phyloP scores from a whole-genome alignment of 129 eudicot species.

The Dittrichia graveolens region DNA sequence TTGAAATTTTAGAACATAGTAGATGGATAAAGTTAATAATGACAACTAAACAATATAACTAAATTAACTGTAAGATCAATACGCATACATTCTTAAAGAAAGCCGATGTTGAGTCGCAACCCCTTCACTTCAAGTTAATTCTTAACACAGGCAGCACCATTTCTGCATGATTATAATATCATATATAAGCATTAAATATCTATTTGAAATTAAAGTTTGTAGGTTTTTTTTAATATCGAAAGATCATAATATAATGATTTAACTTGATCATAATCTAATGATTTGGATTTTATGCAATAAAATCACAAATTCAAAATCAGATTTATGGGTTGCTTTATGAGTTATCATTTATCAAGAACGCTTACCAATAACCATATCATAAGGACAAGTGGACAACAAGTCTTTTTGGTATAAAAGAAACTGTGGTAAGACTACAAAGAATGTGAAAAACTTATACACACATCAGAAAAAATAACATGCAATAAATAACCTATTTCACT shows the following conservation, averaged over 20 bases:
- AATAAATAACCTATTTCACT: no score
- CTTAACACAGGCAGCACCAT: conserved; percentile 35
- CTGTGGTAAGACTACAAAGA: no score
- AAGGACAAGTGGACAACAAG: no score
- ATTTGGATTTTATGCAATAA: not conserved
- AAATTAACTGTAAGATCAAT: not conserved
- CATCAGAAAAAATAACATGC: no score
- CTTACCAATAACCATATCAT: no score
- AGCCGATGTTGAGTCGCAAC: not conserved
- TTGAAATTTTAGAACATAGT: conserved; percentile 19
- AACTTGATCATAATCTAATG: not conserved
- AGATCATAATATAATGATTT: not conserved
- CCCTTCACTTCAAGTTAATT: not conserved
- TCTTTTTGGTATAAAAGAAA: no score
- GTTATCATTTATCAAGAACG: not conserved
- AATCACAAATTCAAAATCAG: not conserved
- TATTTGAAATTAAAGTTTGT: not conserved
- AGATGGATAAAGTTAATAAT: not conserved
- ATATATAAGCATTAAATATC: not conserved
- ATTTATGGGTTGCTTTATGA: not conserved
- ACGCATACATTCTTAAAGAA: not conserved
- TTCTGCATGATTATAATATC: conserved; percentile 27
- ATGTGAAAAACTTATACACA: no score
- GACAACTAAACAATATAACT: not conserved
- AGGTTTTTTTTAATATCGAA: not conserved